Evolutionary conservation across 495 filamentous ascomycete species (phyloP), one percentile per base, ranked within the genome.

Genomic region (Podospora pseudoanserina): DNA sequence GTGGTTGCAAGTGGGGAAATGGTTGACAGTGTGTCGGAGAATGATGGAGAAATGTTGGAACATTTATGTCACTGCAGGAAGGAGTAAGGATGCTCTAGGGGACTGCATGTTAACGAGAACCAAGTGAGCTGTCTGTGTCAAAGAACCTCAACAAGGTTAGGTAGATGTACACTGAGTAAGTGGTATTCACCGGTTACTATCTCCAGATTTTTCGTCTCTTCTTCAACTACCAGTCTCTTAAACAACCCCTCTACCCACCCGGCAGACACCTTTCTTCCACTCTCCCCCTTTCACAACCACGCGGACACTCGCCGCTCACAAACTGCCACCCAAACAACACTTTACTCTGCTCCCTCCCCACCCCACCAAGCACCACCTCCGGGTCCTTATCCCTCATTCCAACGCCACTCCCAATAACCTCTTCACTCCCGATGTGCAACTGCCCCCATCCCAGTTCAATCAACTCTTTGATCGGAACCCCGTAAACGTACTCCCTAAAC

Each of bases 401-500:
- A 15, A 66, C 72, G n/a, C 79, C 80, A 62, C 77, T 79, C 32
- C 70, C 65, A 72, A 86, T 83, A 18, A 87, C 71, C 44, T 86
- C 82, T 3, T 74, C 44, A 0, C 79, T 81, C 11, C 76, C 66
- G 58, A 87, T 78, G 3, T 75, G 71, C 49, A 86, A 85, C 75
- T 86, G 84, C 15, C 71, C 71, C 84, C 85, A 88, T 16, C 84
- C 85, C 26, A 76, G 72, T 32, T 72, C 68, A n/a, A 79, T 63
- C 3, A 83, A 56, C 28, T 75, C 75, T 18, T 80, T 73, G 66
- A 86, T 84, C 26, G 79, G 82, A 0, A 84, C 85, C 15, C 83
- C 84, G 69, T 83, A 86, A 15, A 87, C 78, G 71, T 81, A 84
- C 75, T 87, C 84, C 13, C 74, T 76, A 71, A 88, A 86, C 5